These are phyloP conservation scores for Zoysia pacifica DNA, from an alignment of 176 grass and related monocot species.

Conservation along the genomic window DNA sequence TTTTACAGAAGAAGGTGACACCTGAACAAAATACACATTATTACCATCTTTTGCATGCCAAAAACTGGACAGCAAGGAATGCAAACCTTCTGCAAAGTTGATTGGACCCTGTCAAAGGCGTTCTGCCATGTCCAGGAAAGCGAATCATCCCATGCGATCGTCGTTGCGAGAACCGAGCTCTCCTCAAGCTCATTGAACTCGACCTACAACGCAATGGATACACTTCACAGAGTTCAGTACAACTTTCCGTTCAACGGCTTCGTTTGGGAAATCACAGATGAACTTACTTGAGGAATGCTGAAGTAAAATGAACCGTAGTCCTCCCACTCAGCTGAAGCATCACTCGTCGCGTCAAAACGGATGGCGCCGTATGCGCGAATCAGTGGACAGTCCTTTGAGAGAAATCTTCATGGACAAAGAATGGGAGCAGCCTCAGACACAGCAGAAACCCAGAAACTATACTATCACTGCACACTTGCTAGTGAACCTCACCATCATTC, in stretches of 20 bases:
- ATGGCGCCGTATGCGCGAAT: constrained; percentile 91
- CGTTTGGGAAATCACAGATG: not conserved
- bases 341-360: constrained; percentile 66
- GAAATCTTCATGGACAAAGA: constrained; percentile 54
- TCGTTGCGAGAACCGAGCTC: constrained; percentile 67
- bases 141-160: constrained; percentile 80
- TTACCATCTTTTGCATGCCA: not conserved
- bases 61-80: not conserved
- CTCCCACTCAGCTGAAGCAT: constrained; percentile 69
- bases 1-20: constrained; percentile 56
- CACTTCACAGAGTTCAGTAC: constrained; percentile 14
- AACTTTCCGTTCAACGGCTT: not conserved
- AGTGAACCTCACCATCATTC: not conserved
- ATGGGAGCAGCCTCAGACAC: not conserved
- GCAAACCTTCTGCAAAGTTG: constrained; percentile 58
- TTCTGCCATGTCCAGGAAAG: constrained; percentile 73
- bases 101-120: constrained; percentile 58
- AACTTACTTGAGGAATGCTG: constrained; percentile 72
- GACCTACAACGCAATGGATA: constrained; percentile 52
- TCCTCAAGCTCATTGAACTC: constrained; percentile 85
- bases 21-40: constrained; percentile 47
- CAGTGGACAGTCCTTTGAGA: constrained; percentile 71
- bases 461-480: not conserved
- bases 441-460: not conserved
- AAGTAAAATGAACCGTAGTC: constrained; percentile 92